These are phyloP conservation scores for Passalora sequoiae DNA, from an alignment of 2,329 filamentous ascomycete genomes.

Conservation along the genomic window DNA sequence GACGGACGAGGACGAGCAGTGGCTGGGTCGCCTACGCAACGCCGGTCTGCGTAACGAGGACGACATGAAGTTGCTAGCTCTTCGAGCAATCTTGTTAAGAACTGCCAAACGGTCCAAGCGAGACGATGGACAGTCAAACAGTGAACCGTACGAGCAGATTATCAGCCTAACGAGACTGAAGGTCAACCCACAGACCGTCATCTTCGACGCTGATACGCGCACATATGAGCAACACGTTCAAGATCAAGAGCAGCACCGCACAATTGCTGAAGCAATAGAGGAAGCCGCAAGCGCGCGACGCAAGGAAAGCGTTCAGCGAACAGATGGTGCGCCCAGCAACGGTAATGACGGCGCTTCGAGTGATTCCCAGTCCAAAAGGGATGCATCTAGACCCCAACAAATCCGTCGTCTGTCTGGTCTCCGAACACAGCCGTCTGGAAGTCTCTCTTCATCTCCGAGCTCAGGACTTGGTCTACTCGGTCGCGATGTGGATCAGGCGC, in stretches of 20 bases:
- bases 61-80: conserved; percentile 78
- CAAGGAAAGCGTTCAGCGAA: conserved; percentile 1
- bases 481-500: conserved; percentile 32
- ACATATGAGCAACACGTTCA: conserved; percentile 39
- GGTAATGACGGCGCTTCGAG: conserved; percentile 2
- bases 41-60: conserved; percentile 78
- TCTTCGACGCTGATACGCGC: conserved; percentile 74
- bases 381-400: conserved; percentile 8
- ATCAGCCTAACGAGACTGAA: conserved; percentile 69
- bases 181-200: conserved; percentile 79
- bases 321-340: not conserved
- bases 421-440: conserved; percentile 25
- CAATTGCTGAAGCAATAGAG: conserved; percentile 82
- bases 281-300: conserved; percentile 54
- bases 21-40: conserved; percentile 78
- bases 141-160: conserved; percentile 57
- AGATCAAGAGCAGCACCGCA: conserved; percentile 39
- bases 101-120: conserved; percentile 67
- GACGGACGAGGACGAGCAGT: conserved; percentile 91
- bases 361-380: not conserved
- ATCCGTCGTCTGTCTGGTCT: conserved; percentile 16
- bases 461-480: conserved; percentile 30
- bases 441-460: conserved; percentile 34
- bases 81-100: conserved; percentile 89
- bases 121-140: conserved; percentile 43